Conservation (phyloP, 257 asterid genomes). For the Jacaranda mimosifolia region DNA sequence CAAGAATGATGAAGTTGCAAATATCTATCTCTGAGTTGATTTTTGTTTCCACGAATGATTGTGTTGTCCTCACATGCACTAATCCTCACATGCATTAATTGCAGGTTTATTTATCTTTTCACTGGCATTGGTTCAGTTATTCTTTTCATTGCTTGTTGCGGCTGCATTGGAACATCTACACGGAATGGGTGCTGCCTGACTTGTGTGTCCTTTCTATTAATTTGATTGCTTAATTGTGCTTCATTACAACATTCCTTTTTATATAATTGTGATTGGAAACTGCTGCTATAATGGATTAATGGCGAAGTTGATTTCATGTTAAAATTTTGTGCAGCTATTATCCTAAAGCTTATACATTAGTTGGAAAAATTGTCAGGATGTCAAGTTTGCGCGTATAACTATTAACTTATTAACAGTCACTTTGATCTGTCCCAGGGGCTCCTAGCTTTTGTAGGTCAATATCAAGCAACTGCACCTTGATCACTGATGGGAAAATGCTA, state of each 20-base stretch:
- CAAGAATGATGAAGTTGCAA: slow-evolving; percentile 10
- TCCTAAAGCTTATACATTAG: slow-evolving; percentile 9
- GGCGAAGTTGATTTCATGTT: slow-evolving; percentile 15
- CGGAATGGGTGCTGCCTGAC: slow-evolving; percentile 92
- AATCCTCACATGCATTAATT: slow-evolving; percentile 24
- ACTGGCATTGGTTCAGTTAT: slow-evolving; percentile 77
- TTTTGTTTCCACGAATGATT: slow-evolving; percentile 1
- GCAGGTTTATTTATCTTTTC: slow-evolving; percentile 96
- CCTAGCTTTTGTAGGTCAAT: slow-evolving; percentile 9
- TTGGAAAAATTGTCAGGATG: slow-evolving; percentile 14
- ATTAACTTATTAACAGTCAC: neutral
- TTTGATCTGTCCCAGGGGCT: neutral
- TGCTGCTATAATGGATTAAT: neutral
- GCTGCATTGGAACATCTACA: slow-evolving; percentile 82
- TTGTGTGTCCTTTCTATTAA: slow-evolving; percentile 77
- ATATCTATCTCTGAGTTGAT: neutral
- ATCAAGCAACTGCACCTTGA: slow-evolving; percentile 4
- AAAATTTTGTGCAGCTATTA: slow-evolving; percentile 3
- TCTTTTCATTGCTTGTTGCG: slow-evolving; percentile 80
- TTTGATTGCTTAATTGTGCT: slow-evolving; percentile 18
- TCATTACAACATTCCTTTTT: neutral
- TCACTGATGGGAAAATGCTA: neutral
- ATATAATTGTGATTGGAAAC: neutral
- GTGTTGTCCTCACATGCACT: slow-evolving; percentile 30
- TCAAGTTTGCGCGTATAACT: neutral